A percentile compares a stretch with the other conserved stretches of the same genome.
These are phyloP conservation scores for Cyclostephanos invisitatus DNA, from an alignment of 108 stramenopile species.

Conservation along the genomic window DNA sequence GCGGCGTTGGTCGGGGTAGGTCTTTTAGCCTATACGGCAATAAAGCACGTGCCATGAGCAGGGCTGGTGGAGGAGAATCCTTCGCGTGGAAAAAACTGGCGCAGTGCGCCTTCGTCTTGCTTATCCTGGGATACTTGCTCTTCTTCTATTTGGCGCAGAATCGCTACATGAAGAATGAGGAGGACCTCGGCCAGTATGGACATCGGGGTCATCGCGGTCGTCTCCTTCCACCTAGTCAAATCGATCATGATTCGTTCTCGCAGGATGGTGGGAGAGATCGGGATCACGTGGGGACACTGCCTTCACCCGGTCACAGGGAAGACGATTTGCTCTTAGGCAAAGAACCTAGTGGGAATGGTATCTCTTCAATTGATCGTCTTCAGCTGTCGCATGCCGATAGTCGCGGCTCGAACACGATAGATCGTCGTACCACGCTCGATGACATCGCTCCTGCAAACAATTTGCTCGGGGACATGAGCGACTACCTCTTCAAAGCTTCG, in stretches of 20 bases:
- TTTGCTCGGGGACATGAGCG: constrained; percentile 5
- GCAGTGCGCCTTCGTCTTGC: not conserved
- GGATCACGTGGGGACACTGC: not conserved
- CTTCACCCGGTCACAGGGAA: not conserved
- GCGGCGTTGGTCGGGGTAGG: not conserved
- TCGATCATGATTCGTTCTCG: not conserved
- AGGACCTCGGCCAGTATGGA: not conserved
- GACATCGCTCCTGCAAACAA: not conserved
- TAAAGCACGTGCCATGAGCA: not conserved
- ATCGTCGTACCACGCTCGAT: not conserved
- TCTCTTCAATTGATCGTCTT: not conserved
- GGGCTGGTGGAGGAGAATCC: not conserved
- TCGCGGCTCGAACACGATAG: not conserved
- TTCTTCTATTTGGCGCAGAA: constrained; percentile 20
- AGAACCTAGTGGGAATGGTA: not conserved
- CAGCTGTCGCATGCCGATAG: constrained; percentile 1
- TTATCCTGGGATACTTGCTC: constrained; percentile 5
- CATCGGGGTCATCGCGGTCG: not conserved
- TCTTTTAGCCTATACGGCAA: not conserved
- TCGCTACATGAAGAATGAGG: constrained; percentile 8
- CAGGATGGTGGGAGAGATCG: not conserved
- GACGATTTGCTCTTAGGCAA: not conserved
- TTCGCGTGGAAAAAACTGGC: constrained; percentile 16
- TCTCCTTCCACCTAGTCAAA: not conserved
- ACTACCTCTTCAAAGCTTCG: constrained; percentile 7